Evolutionary conservation across 2,329 filamentous ascomycete genomes (phyloP).

Genomic region (Ustulina deusta): DNA sequence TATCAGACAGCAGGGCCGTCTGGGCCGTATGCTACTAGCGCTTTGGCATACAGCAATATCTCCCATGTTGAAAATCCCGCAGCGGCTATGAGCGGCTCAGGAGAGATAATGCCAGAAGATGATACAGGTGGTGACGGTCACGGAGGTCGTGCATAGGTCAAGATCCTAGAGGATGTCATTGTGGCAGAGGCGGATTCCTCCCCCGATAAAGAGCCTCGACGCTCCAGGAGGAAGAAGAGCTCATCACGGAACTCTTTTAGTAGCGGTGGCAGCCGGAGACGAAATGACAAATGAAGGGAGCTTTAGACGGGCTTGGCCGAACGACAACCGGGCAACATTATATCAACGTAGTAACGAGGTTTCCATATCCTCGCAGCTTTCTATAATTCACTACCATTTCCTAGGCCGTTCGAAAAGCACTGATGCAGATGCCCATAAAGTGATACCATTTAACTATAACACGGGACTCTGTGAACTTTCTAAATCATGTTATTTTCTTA

Average conservation of each 20-base stretch:
- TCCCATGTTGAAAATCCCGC: too few species aligned
- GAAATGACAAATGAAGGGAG: conserved; percentile 50
- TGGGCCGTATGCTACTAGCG: conserved; percentile 51
- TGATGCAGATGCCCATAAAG: not conserved
- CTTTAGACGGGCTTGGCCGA: conserved; percentile 26
- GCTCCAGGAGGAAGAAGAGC: conserved; percentile 56
- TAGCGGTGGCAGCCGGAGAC: conserved; percentile 50
- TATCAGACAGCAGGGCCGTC: conserved; percentile 63
- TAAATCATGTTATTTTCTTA: conserved; percentile 18
- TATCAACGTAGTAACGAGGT: conserved; percentile 40
- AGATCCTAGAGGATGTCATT: conserved; percentile 54
- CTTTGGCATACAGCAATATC: conserved; percentile 42
- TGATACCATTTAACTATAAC: not conserved
- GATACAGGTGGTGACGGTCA: conserved; percentile 50
- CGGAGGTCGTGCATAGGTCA: conserved; percentile 43
- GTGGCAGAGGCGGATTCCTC: conserved; percentile 52
- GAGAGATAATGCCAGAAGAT: conserved; percentile 52
- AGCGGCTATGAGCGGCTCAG: conserved; percentile 50
- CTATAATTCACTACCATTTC: not conserved
- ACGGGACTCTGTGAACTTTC: conserved; percentile 22
- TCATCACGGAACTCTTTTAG: conserved; percentile 45
- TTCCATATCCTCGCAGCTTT: conserved; percentile 39
- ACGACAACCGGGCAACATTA: conserved; percentile 31
- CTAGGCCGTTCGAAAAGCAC: not conserved
- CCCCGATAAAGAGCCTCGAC: conserved; percentile 48